Base-by-base conservation (phyloP, 1,139 yeast genomes). In the Saccharomyces hybrid region DNA sequence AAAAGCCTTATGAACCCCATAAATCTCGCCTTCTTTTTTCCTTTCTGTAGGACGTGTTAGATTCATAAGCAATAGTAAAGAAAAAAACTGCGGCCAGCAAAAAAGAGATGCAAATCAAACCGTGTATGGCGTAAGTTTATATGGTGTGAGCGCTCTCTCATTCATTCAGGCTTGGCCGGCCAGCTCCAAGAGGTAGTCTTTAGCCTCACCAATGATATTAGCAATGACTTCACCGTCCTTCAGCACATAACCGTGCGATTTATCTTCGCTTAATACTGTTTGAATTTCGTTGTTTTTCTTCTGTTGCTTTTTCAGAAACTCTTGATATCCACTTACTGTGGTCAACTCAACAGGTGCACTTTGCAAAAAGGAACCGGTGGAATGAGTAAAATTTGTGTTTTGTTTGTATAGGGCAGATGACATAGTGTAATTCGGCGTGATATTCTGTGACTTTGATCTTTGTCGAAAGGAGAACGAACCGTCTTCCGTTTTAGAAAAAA, bases 261-360 rank as follows among this genome's bases (percentile, higher is more conserved):
- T 57, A 48, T 66, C 67, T 23, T 67, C 70, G 53, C 66, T 67
- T 56, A 70, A 59, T 5, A 69, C 62, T 1, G 73, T 70, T 28
- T 68, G 58, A 48, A 60, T 59, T 47, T 64, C 55, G 8, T 47
- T 34, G 14, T 34, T 34, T 7, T 46, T 46, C 47, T 59, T 57
- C 44, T 54, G 52, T 34, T 62, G 59, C 52, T 62, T 64, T 42
- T 64, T 61, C 46, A 71, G 58, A 55, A 71, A 72, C 47, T 71
- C 74, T 19, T 68, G 56, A 60, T 72, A 72, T 25, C 75, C 75
- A 49, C 64, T 62, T 3, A 66, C 62, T 9, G 73, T 67, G 13
- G 74, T 70, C 50, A 72, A 60, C 57, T 72, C 75, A 28, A 72
- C 72, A 11, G 75, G 75, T 4, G 70, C 69, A 52, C 67, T 63